Conservation (phyloP, 495 filamentous ascomycete genomes). For the Massariosphaeria phaeospora region DNA sequence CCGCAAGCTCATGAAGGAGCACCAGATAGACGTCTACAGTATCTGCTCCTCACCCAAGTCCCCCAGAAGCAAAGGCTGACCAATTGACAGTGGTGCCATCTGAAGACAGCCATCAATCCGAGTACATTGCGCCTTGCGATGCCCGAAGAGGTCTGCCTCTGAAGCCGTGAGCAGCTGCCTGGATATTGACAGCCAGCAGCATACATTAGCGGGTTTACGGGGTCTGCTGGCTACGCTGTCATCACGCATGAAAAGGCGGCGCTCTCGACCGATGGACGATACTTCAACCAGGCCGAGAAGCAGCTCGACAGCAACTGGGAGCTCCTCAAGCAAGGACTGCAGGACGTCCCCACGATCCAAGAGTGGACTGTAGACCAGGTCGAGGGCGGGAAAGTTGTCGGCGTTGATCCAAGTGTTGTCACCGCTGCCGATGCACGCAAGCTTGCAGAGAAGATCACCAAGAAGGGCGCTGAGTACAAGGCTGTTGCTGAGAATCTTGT, state of each 20-base stretch:
- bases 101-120: slow-evolving; percentile 95
- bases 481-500: slow-evolving; percentile 76
- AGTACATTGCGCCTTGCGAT: slow-evolving; percentile 95
- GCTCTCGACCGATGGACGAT: slow-evolving; percentile 90
- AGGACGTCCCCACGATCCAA: slow-evolving; percentile 94
- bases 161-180: neutral
- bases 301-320: slow-evolving; percentile 92
- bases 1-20: slow-evolving; percentile 80
- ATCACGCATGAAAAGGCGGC: slow-evolving; percentile 82
- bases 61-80: slow-evolving; percentile 8
- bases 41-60: slow-evolving; percentile 38
- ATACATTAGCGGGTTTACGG: slow-evolving; percentile 91
- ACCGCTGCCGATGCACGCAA: slow-evolving; percentile 70
- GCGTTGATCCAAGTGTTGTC: slow-evolving; percentile 86
- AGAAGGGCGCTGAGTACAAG: slow-evolving; percentile 74
- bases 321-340: slow-evolving; percentile 85
- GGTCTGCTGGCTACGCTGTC: slow-evolving; percentile 90
- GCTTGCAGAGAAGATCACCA: slow-evolving; percentile 79
- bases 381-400: slow-evolving; percentile 78
- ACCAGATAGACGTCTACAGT: slow-evolving; percentile 92
- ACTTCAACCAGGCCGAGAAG: slow-evolving; percentile 94
- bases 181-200: slow-evolving; percentile 44
- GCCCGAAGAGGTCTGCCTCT: slow-evolving; percentile 63
- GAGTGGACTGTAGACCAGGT: slow-evolving; percentile 90
- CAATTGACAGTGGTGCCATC: slow-evolving; percentile 74